Evolutionary conservation across 2,329 filamentous ascomycete genomes (phyloP).

Genomic region (Periconia sp.): DNA sequence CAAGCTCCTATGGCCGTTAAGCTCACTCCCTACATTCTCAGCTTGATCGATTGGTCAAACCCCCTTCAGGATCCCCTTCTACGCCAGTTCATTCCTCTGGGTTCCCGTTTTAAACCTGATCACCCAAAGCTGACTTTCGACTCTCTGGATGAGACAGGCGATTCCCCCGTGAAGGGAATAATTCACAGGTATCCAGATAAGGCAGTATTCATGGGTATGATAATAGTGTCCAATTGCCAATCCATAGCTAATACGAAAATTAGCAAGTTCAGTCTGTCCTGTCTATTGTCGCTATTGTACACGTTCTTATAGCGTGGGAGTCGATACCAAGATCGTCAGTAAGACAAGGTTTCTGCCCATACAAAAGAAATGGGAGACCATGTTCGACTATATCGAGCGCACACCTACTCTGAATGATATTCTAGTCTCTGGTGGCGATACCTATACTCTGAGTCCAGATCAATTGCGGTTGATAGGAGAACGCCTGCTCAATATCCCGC

Average conservation of each 20-base stretch:
- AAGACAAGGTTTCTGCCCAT: conserved; percentile 42
- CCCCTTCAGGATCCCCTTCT: background rate
- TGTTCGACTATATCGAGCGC: conserved; percentile 59
- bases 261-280: conserved; percentile 49
- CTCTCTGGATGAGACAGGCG: background rate
- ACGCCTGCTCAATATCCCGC: conserved; percentile 58
- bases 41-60: background rate
- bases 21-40: background rate
- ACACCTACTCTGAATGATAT: conserved; percentile 59
- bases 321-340: conserved; percentile 59
- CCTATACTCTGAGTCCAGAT: conserved; percentile 55
- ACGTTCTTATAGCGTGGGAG: conserved; percentile 57
- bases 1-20: too few relatives aligned
- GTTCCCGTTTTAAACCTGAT: background rate
- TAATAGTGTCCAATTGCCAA: background rate
- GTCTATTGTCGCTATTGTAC: conserved; percentile 66
- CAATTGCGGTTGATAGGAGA: background rate
- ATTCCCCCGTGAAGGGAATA: background rate
- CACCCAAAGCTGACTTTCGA: background rate
- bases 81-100: background rate
- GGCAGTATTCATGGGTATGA: background rate
- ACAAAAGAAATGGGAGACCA: conserved; percentile 52
- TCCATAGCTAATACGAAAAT: background rate
- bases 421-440: conserved; percentile 65
- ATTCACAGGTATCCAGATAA: background rate